Conservation (phyloP, 2,329 filamentous ascomycete species). For the Monosporascus sp. region DNA sequence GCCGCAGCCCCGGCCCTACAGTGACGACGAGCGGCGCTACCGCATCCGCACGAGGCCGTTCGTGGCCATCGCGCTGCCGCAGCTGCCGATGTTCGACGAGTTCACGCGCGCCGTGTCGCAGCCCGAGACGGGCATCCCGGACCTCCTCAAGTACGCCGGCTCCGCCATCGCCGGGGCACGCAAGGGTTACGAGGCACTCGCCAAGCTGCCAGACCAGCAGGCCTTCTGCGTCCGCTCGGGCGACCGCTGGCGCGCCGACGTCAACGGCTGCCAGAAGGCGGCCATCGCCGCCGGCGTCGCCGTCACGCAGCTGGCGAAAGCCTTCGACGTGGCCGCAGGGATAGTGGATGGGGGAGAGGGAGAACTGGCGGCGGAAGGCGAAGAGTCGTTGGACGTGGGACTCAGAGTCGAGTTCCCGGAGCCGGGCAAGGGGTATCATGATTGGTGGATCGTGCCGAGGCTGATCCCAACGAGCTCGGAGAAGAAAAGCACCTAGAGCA, state of each 20-base stretch:
- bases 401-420: conserved; percentile 49
- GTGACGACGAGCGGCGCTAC: conserved; percentile 64
- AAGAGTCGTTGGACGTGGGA: conserved; percentile 21
- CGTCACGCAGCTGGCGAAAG: conserved; percentile 55
- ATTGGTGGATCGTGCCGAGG: conserved; percentile 61
- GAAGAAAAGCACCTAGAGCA: background rate
- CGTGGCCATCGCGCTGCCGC: conserved; percentile 60
- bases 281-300: conserved; percentile 67
- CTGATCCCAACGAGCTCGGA: conserved; percentile 24
- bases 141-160: conserved; percentile 43
- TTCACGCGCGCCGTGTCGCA: conserved; percentile 45
- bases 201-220: conserved; percentile 45
- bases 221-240: conserved; percentile 54
- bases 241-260: conserved; percentile 55
- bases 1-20: conserved; percentile 56
- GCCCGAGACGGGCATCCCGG: conserved; percentile 30
- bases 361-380: conserved; percentile 1
- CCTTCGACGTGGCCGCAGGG: conserved; percentile 34
- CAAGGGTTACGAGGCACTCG: conserved; percentile 52
- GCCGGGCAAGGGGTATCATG: conserved; percentile 52
- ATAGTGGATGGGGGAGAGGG: background rate
- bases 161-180: conserved; percentile 43
- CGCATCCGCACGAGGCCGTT: conserved; percentile 87
- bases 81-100: conserved; percentile 59
- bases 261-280: conserved; percentile 60